These are phyloP conservation scores for Paraconiothyrium brasiliense DNA, from an alignment of 2,329 filamentous ascomycete species.

Conservation along the genomic window DNA sequence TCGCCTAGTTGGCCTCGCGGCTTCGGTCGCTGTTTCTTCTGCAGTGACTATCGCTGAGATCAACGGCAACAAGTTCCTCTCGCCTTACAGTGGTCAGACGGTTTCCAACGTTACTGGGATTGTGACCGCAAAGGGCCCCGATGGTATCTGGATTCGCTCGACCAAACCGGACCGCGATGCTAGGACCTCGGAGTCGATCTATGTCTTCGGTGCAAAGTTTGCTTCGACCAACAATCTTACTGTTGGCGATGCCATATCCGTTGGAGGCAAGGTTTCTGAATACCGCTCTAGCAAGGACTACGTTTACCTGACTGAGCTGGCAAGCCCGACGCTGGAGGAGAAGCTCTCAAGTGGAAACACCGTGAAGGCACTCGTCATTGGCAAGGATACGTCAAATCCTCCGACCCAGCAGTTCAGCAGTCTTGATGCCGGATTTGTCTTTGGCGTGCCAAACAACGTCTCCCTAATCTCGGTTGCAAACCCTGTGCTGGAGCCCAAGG, in stretches of 20 bases:
- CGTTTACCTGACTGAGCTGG: constrained; percentile 71
- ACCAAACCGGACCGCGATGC: constrained; percentile 64
- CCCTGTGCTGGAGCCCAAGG: constrained; percentile 66
- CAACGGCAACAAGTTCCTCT: constrained; percentile 72
- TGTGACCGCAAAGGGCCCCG: constrained; percentile 69
- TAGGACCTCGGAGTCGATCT: constrained; percentile 71
- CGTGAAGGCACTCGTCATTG: constrained; percentile 69
- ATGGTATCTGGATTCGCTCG: constrained; percentile 72
- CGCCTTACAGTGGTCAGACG: constrained; percentile 65
- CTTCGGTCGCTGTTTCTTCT: constrained; percentile 21
- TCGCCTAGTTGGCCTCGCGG: constrained; percentile 18
- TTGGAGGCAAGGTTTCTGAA: constrained; percentile 69
- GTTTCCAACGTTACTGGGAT: constrained; percentile 70
- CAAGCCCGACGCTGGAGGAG: constrained; percentile 62
- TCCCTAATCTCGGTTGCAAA: constrained; percentile 67
- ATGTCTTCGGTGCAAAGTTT: constrained; percentile 67
- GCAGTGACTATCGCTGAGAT: constrained; percentile 58
- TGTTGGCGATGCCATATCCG: constrained; percentile 69
- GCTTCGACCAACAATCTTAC: constrained; percentile 57
- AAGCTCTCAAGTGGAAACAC: constrained; percentile 64
- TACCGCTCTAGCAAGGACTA: constrained; percentile 66
- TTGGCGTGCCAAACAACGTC: constrained; percentile 70
- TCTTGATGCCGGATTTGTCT: constrained; percentile 72
- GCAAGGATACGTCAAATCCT: constrained; percentile 64
- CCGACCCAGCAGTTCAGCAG: constrained; percentile 69